phyloP scores from a whole-genome alignment of 768 basidiomycete genomes.

The Mycena vulgaris region DNA sequence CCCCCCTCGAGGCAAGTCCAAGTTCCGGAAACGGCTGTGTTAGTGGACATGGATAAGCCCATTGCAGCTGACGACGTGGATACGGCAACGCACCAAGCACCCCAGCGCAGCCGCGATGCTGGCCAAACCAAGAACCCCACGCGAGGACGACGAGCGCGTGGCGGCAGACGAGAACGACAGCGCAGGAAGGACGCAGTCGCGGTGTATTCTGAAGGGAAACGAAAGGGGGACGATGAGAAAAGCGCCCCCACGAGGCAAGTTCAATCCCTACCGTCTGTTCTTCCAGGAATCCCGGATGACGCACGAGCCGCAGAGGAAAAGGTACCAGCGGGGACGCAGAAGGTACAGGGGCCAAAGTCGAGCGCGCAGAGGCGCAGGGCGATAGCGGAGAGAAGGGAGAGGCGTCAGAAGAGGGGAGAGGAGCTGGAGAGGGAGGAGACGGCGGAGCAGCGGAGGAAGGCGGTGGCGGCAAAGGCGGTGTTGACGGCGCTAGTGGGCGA shows the following conservation, averaged over 20 bases:
- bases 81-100: not conserved
- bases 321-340: too few species aligned
- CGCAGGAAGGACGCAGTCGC: too few species aligned
- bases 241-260: too few species aligned
- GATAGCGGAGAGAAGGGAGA: conserved; percentile 1
- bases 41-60: not conserved
- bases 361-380: conserved; percentile 14
- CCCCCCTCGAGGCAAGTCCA: conserved; percentile 28
- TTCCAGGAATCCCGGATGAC: too few species aligned
- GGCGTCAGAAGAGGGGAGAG: not conserved
- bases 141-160: too few species aligned
- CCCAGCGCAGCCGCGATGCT: too few species aligned
- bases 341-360: not conserved
- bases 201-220: not conserved
- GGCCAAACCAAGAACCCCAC: not conserved
- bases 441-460: not conserved
- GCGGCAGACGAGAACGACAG: too few species aligned
- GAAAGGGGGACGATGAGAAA: not conserved
- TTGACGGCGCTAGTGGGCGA: conserved; percentile 2
- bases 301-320: too few species aligned
- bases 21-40: not conserved
- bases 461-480: not conserved
- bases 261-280: too few species aligned
- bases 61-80: not conserved
- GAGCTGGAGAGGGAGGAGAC: not conserved